Conservation (phyloP, 1,284 basidiomycete species). For the Xanthoconium separans region DNA sequence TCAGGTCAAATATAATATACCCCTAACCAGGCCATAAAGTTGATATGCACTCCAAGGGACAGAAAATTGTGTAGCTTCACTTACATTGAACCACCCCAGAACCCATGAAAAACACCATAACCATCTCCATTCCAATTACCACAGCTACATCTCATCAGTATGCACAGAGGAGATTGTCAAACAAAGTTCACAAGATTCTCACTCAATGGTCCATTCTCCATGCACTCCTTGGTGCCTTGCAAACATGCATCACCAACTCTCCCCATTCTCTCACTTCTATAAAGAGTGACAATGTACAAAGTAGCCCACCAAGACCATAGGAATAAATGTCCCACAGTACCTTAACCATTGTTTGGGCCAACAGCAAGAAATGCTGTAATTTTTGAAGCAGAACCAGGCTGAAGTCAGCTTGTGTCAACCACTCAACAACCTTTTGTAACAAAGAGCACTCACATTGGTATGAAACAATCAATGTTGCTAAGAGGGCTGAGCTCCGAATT, state of each 20-base stretch:
- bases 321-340: conserved; percentile 44
- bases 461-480: conserved; percentile 71
- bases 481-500: conserved; percentile 83
- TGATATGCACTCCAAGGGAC: conserved; percentile 51
- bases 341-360: conserved; percentile 27
- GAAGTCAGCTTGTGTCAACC: conserved; percentile 1
- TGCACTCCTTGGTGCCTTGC: conserved; percentile 86
- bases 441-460: conserved; percentile 42
- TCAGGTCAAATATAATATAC: conserved; percentile 89
- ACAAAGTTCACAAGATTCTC: conserved; percentile 55
- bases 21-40: conserved; percentile 82
- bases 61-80: not conserved
- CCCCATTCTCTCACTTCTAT: conserved; percentile 84
- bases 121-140: conserved; percentile 84
- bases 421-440: not conserved
- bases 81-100: not conserved
- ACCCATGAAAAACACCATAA: conserved; percentile 62
- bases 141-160: conserved; percentile 41
- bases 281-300: conserved; percentile 78
- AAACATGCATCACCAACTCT: conserved; percentile 83
- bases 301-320: conserved; percentile 78
- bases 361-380: conserved; percentile 53
- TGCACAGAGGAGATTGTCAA: not conserved
- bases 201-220: conserved; percentile 80
- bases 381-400: conserved; percentile 78